A percentile compares a stretch with the other conserved stretches of the same genome.
Conservation (phyloP, 192 early-diverging fungal genomes). For the Allomyces javanicus region DNA sequence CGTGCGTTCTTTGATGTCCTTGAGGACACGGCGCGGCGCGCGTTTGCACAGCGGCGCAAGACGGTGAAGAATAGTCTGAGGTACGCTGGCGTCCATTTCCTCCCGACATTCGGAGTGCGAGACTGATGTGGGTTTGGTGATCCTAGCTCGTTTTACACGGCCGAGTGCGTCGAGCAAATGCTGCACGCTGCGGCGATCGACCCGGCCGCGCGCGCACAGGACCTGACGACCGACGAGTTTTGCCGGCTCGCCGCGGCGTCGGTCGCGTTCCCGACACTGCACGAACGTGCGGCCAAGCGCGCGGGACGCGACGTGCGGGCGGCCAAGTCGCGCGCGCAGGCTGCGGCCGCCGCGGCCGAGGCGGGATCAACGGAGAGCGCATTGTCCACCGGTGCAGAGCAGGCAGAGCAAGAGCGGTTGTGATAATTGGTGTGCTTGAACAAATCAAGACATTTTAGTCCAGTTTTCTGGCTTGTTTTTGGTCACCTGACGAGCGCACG, state of each 20-base stretch:
- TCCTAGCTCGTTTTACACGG: background rate
- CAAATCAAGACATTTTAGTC: too few species aligned
- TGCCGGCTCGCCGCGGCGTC: constrained; percentile 22
- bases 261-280: too few species aligned
- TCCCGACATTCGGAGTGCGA: background rate
- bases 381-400: too few species aligned
- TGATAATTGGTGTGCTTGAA: too few species aligned
- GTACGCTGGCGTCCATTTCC: constrained; percentile 14
- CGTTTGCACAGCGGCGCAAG: constrained; percentile 50
- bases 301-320: too few species aligned
- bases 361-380: too few species aligned
- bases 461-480: too few species aligned
- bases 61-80: constrained; percentile 37
- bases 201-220: constrained; percentile 35
- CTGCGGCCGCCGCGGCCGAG: too few species aligned
- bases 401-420: too few species aligned
- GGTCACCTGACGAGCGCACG: too few species aligned
- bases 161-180: constrained; percentile 11
- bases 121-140: background rate
- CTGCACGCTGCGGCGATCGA: constrained; percentile 30
- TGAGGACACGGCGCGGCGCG: constrained; percentile 35
- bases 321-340: too few species aligned
- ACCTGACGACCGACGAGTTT: constrained; percentile 38
- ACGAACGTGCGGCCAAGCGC: too few species aligned
- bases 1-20: constrained; percentile 28